Percentiles rank a stretch among this genome's conserved stretches.
Evolutionary conservation across 768 basidiomycete species (phyloP).

Genomic region (Rhizopogon vulgaris): DNA sequence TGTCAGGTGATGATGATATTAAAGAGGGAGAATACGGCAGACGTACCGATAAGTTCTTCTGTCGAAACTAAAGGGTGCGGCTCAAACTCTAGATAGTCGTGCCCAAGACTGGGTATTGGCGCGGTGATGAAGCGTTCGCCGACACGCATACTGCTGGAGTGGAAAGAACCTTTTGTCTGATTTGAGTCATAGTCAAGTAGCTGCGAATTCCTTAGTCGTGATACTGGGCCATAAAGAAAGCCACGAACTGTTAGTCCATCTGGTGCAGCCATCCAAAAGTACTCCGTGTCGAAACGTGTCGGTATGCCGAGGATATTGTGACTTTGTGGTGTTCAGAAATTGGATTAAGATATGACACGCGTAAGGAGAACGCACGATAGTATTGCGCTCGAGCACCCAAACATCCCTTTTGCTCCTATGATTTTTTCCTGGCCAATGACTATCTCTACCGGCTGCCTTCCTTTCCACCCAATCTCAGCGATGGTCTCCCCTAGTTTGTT

Average conservation of each 20-base stretch:
- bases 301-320: slow-evolving; percentile 56
- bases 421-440: slow-evolving; percentile 44
- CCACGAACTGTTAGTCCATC: slow-evolving; percentile 44
- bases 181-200: slow-evolving; percentile 49
- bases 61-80: slow-evolving; percentile 41
- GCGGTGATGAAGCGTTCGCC: slow-evolving; percentile 40
- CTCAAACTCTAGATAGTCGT: slow-evolving; percentile 53
- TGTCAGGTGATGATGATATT: neutral
- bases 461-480: slow-evolving; percentile 48
- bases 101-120: slow-evolving; percentile 47
- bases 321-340: slow-evolving; percentile 23
- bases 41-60: slow-evolving; percentile 47
- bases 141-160: slow-evolving; percentile 43
- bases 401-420: slow-evolving; percentile 48
- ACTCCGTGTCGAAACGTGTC: slow-evolving; percentile 57
- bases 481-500: slow-evolving; percentile 36
- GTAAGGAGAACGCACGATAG: slow-evolving; percentile 38
- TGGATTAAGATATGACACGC: neutral
- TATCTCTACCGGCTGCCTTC: slow-evolving; percentile 45
- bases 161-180: slow-evolving; percentile 42
- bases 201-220: slow-evolving; percentile 22
- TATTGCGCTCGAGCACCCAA: slow-evolving; percentile 48
- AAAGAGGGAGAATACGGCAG: neutral
- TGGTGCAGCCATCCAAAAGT: slow-evolving; percentile 53
- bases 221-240: neutral